A percentile compares a stretch with the other conserved stretches of the same genome.
Evolutionary conservation across 768 basidiomycete genomes (phyloP).

Genomic region (Kwoniella mangroviensis): DNA sequence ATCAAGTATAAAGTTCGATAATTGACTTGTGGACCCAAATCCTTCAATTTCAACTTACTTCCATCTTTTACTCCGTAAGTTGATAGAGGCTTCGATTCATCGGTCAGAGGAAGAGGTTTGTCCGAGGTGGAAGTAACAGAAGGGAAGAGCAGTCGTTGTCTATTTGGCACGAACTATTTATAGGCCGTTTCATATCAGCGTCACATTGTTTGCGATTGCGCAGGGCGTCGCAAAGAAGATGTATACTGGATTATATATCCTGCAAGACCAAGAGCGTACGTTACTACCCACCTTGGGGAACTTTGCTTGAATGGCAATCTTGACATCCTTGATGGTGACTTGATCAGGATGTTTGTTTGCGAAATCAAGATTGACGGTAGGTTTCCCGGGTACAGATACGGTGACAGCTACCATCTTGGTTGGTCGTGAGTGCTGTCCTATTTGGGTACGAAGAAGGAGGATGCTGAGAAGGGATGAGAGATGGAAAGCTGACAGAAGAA

Average conservation of each 20-base stretch:
- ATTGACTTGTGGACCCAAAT: constrained; percentile 84
- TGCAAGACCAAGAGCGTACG: not conserved
- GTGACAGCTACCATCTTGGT: constrained; percentile 64
- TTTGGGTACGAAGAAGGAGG: not conserved
- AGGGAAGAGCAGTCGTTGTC: constrained; percentile 70
- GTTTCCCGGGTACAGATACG: constrained; percentile 63
- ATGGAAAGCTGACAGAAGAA: not conserved
- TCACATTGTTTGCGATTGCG: not conserved
- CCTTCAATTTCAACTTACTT: constrained; percentile 77
- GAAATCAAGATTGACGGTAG: constrained; percentile 56
- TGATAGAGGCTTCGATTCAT: constrained; percentile 68
- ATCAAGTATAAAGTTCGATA: constrained; percentile 88
- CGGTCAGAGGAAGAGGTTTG: constrained; percentile 63
- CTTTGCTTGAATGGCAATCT: constrained; percentile 66
- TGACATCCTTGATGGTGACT: constrained; percentile 72
- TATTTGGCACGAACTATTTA: constrained; percentile 68
- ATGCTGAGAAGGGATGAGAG: not conserved
- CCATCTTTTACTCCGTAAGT: constrained; percentile 67
- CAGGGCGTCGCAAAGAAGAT: not conserved
- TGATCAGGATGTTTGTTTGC: constrained; percentile 47
- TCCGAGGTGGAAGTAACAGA: constrained; percentile 36
- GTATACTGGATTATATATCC: too few species aligned
- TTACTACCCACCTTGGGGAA: constrained; percentile 62
- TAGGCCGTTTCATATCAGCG: not conserved
- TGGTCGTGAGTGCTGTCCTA: not conserved